Evolutionary conservation across 345 rosid species (phyloP).

Genomic region (Eucalyptus caleyi): DNA sequence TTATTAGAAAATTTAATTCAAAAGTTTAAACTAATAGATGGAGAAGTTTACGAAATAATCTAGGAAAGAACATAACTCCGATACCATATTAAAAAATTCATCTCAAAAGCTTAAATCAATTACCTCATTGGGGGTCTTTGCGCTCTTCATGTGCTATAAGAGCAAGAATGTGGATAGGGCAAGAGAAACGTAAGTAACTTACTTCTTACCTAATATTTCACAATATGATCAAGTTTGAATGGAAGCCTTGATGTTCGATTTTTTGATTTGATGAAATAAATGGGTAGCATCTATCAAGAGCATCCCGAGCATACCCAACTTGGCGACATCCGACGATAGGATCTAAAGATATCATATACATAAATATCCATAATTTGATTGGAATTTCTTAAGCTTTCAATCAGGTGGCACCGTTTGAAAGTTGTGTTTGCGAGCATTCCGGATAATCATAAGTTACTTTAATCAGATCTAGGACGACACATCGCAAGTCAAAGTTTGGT

Average conservation of each 20-base stretch:
- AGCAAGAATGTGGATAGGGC: background rate
- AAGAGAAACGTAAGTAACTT: background rate
- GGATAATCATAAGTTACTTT: background rate
- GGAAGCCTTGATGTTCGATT: background rate
- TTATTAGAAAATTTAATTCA: rapidly evolving
- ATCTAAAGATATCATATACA: background rate
- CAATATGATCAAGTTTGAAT: background rate
- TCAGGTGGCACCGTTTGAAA: background rate
- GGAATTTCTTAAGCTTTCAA: background rate
- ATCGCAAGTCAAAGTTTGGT: background rate
- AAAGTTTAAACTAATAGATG: rapidly evolving
- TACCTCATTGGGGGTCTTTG: background rate
- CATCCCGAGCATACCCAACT: background rate
- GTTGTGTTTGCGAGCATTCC: background rate
- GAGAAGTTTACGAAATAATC: rapidly evolving
- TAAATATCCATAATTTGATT: background rate
- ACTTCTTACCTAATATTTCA: too few relatives aligned
- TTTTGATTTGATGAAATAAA: background rate
- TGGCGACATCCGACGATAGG: background rate
- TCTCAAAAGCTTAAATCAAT: background rate
- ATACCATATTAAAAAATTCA: rapidly evolving
- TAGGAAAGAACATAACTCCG: rapidly evolving
- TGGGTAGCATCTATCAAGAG: background rate
- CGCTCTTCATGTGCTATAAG: background rate
- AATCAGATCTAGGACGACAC: background rate